Evolutionary conservation across 148 eudicot species (phyloP).

Genomic region (Salicornia ramosissima): DNA sequence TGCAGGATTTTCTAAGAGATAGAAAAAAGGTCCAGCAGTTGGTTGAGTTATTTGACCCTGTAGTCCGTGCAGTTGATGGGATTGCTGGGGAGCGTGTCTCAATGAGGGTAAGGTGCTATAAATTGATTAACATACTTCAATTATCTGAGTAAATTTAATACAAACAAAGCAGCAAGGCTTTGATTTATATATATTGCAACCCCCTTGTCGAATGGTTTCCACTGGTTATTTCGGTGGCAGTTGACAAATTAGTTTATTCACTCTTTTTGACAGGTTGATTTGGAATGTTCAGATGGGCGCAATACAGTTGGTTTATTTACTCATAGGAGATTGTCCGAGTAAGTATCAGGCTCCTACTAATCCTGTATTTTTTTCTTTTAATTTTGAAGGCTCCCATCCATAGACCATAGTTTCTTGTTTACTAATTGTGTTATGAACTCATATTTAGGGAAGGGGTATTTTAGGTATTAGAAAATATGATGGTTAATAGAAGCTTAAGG

Average conservation of each 20-base stretch:
- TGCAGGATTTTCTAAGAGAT: constrained; percentile 84
- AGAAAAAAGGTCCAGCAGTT: constrained; percentile 69
- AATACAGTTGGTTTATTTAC: constrained; percentile 72
- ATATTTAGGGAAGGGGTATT: too few species aligned
- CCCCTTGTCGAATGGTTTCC: constrained; percentile 4
- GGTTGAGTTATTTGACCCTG: constrained; percentile 77
- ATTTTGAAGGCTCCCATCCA: too few species aligned
- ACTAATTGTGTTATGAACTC: too few species aligned
- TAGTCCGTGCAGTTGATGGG: constrained; percentile 72
- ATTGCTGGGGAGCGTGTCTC: constrained; percentile 88
- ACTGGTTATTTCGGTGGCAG: background rate
- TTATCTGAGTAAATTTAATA: background rate
- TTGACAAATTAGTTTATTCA: background rate
- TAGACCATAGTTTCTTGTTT: too few species aligned
- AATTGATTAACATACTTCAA: background rate
- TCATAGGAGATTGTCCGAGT: constrained; percentile 73
- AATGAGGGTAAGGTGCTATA: constrained; percentile 65
- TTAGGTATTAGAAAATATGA: too few species aligned
- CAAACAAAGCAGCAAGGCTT: too few species aligned
- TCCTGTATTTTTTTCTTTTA: background rate
- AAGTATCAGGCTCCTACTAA: constrained; percentile 29
- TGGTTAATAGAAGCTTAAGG: too few species aligned
- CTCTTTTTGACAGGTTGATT: constrained; percentile 62
- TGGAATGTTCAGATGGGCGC: constrained; percentile 80
- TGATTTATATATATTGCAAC: background rate